Evolutionary conservation across 805 yeast species (phyloP).

Genomic region (Teunomyces atbi): DNA sequence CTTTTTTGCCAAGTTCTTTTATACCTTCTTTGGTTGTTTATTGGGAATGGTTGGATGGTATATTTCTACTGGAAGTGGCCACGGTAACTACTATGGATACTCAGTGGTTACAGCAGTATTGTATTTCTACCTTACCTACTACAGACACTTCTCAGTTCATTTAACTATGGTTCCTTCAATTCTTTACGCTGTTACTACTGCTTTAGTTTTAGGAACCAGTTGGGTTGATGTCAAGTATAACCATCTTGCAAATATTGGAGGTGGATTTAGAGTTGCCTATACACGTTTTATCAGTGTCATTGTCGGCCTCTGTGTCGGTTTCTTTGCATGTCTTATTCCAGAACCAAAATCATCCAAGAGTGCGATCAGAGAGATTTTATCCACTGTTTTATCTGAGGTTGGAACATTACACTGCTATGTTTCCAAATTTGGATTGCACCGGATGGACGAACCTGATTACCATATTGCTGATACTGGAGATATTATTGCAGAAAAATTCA

Average conservation of each 20-base stretch:
- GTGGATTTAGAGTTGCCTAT: conserved; percentile 27
- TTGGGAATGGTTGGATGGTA: conserved; percentile 35
- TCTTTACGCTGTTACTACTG: conserved; percentile 25
- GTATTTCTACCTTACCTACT: conserved; percentile 20
- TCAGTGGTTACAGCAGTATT: conserved; percentile 27
- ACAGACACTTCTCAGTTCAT: conserved; percentile 33
- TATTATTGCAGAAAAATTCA: conserved; percentile 16
- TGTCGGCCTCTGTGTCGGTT: conserved; percentile 29
- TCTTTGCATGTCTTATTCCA: conserved; percentile 31
- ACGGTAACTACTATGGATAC: conserved; percentile 34
- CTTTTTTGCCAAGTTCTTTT: conserved; percentile 21
- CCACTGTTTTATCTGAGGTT: conserved; percentile 21
- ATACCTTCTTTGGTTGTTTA: conserved; percentile 28
- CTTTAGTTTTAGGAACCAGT: conserved; percentile 33
- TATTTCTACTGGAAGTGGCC: conserved; percentile 17
- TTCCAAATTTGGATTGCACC: conserved; percentile 22
- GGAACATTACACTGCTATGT: conserved; percentile 31
- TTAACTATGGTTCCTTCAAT: conserved; percentile 24
- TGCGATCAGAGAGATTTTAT: conserved; percentile 22
- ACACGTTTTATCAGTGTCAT: conserved; percentile 26
- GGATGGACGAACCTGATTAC: conserved; percentile 18
- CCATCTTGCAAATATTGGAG: conserved; percentile 22
- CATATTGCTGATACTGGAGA: conserved; percentile 22
- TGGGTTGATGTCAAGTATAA: conserved; percentile 25
- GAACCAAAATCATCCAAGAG: conserved; percentile 26